Evolutionary conservation across 345 rosid genomes (phyloP).

Genomic region (Eutrema japonicum): DNA sequence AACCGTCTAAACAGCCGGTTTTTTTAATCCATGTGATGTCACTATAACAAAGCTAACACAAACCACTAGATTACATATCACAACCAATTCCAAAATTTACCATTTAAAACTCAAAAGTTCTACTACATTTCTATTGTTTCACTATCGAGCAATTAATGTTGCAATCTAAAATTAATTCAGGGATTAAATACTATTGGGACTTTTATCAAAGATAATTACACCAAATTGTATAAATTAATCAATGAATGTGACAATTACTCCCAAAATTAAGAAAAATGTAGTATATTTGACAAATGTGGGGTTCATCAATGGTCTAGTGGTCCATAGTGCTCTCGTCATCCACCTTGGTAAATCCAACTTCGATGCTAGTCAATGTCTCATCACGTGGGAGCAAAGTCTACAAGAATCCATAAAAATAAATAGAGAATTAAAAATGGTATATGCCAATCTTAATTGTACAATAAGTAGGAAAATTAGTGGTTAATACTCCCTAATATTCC

Average conservation of each 20-base stretch:
- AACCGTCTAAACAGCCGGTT: too few relatives aligned
- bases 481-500: slow-evolving; percentile 9
- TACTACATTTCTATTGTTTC: too few relatives aligned
- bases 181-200: background rate
- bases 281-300: background rate
- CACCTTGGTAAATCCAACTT: slow-evolving; percentile 16
- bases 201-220: background rate
- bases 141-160: background rate
- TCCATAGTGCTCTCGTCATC: slow-evolving; percentile 17
- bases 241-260: background rate
- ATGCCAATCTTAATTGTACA: background rate
- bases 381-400: slow-evolving; percentile 20
- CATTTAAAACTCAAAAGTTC: too few relatives aligned
- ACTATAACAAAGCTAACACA: too few relatives aligned
- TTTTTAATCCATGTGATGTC: too few relatives aligned
- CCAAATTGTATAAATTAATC: background rate
- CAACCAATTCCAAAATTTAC: too few relatives aligned
- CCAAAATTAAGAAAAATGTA: background rate
- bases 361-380: slow-evolving; percentile 20
- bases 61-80: too few relatives aligned
- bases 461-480: background rate
- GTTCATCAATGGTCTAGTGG: slow-evolving; percentile 13
- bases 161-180: background rate
- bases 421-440: background rate
- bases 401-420: slow-evolving; percentile 1